Evolutionary conservation across 345 rosid species (phyloP), one percentile per base, ranked within the genome.

Genomic region (Tarenaya hassleriana): DNA sequence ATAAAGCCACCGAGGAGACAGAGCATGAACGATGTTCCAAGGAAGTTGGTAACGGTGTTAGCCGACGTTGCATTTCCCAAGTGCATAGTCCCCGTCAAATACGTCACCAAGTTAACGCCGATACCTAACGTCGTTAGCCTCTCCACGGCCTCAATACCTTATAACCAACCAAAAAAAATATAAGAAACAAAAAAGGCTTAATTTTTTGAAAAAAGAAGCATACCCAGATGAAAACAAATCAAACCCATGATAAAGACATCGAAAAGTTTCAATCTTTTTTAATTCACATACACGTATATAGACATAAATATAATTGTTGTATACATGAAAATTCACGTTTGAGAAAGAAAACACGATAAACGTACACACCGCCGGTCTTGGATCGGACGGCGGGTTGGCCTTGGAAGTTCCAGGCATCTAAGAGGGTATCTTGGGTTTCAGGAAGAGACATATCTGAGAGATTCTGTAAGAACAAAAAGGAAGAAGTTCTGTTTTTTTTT

Each of bases 11-110:
- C 96, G 4, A 87, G 77, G 52, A 92, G 76, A 60, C 96, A 84
- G 35, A 92, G 80, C 96, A 92, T 83, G 77, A 92, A 92, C 31
- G 98, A 82, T 41, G 95, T 88, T 61, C 98, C 98, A 0, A 87
- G 60, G 77, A 92, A 92, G 71, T 92, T 84, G 54, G 98, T 92
- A 56, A 83, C 89, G 29, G 74, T 75, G 75, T 81, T 92, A 29
- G 98, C 98, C 3, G 96, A 69, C 14, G 77, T 64, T 33, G 98
- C 95, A 75, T 81, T 92, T 52, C 88, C 80, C 34, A 92, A 52
- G 64, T 92, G 96, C 98, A 92, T 87, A 45, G 88, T 88, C 4
- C 75, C 83, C 13, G 94, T 92, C 78, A 87, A 21, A 68, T 92
- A 92, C 4, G 96, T 92, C 66, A 92, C 98, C 66, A 92, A 54